Evolutionary conservation across 306 rosid species (phyloP), one percentile per base, ranked within the genome.

Genomic region (Quercus aquifolioides): DNA sequence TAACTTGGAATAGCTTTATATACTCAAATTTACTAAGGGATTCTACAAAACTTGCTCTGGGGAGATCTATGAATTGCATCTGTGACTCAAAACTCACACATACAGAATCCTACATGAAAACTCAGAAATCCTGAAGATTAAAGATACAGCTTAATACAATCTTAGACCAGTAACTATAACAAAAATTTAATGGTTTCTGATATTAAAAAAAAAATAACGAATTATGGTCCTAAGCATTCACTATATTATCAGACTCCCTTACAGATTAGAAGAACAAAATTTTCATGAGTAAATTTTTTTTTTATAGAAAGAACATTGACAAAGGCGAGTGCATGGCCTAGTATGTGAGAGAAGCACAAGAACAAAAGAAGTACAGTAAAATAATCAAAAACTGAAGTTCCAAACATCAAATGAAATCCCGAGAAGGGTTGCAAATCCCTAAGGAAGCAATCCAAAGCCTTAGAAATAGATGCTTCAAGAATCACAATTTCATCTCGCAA

Each of bases 1-100:
- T 72, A 30, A 54, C 65, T 76, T 54, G 38, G 74, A 28, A 80
- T 71, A 79, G 75, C 20, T 46, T 43, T 56, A 78, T 60, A 78
- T 28, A 57, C 74, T 57, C 60, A 74, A 35, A 70, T 76, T 31
- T 46, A 65, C 41, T 30, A 30, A 30, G 33, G 46, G n/a, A 33
- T 25, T 73, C 74, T 23, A 65, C 46, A 5, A 6, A 71, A 43
- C 49, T 30, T 25, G 4, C 75, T 46, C 58, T 51, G 4, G 55
- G 13, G 68, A 52, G 56, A 80, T n/a, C 35, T 25, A 65, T 31
- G 12, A 12, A 69, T 55, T 49, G 4, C 76, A 80, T 56, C 18
- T 43, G 23, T n/a, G 10, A 54, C 58, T 60, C 43, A n/a, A n/a
- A 62, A 81, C 31, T 35, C 43, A 21, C 65, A 60, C 38, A 68